phyloP scores from a whole-genome alignment of 345 rosid species.

The Ailanthus altissimus region DNA sequence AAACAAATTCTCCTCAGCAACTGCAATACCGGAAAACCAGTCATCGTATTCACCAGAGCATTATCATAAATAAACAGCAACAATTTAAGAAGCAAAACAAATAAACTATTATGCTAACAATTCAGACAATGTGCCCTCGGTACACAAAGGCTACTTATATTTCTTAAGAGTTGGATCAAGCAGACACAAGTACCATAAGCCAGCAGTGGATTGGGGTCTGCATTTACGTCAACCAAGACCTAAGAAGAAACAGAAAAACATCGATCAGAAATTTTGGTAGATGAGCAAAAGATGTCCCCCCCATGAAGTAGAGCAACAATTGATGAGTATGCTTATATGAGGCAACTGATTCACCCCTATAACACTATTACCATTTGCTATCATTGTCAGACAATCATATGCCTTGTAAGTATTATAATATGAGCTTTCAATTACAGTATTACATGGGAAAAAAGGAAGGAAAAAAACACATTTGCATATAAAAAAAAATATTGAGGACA shows the following conservation, averaged over 20 bases:
- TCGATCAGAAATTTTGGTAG: conserved; percentile 2
- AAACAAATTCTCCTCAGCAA: conserved; percentile 81
- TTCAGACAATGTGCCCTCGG: not conserved
- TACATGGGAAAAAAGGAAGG: no score
- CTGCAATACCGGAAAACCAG: conserved; percentile 45
- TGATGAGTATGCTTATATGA: no score
- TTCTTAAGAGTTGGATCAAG: conserved; percentile 6
- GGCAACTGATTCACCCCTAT: no score
- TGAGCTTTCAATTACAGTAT: not conserved
- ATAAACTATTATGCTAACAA: not conserved
- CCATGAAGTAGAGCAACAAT: no score
- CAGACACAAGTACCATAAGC: conserved; percentile 64
- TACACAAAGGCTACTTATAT: not conserved
- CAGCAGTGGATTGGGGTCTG: conserved; percentile 74
- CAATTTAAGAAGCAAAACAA: not conserved
- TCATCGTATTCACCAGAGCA: conserved; percentile 6
- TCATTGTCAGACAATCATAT: not conserved
- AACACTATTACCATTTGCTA: not conserved
- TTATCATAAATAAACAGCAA: conserved; percentile 2
- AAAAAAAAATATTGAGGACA: not conserved
- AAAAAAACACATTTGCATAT: not conserved
- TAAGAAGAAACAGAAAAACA: conserved; percentile 31
- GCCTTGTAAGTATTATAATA: not conserved
- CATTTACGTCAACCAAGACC: conserved; percentile 78
- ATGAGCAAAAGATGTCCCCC: not conserved